Evolutionary conservation across 169 alveolate species (phyloP), one percentile per base, ranked within the genome.

Genomic region (Hammondia hammondi): DNA sequence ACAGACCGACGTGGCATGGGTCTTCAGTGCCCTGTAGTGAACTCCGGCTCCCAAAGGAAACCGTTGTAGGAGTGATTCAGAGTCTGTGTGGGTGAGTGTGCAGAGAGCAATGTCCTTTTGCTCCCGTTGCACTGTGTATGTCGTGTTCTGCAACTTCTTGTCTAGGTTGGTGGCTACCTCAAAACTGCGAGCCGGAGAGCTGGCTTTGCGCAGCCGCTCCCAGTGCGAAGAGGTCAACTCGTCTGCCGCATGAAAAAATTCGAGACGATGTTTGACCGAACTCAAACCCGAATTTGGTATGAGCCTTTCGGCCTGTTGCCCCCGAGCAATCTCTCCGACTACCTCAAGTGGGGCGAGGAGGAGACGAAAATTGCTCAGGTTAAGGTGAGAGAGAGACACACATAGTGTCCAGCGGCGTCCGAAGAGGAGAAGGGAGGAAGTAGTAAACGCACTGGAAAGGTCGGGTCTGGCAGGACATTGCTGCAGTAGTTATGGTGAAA

Each of bases 191-290:
- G 57, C 70, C 72, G 92, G 10, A 92, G 84, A 85, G 95, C 91
- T 52, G 92, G 95, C 27, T 92, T 84, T 43, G 32, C 92, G 39
- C 45, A 39, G 39, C 39, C 95, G 17, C 32, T 92, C 48, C 56
- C 61, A 19, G 73, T 81, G 73, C 73, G 77, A 52, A 71, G 92
- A 3, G 95, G 95, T 24, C 85, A 92, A 32, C 82, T 84, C 32
- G 92, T 92, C 19, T 92, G 92, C n/a, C 91, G 91, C 57, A 70
- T 92, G 85, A 92, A 92, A 57, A 84, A 92, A 52, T 56, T 77
- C 37, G 70, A 88, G 57, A 61, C 84, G 56, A 46, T 81, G 72
- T 84, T 84, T 35, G 92, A 92, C 81, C 70, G 95, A 27, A 57
- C n/a, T 45, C 95, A 92, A 61, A 92, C 88, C 17, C 52, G 46